These are phyloP conservation scores for Diplodia seriata DNA, from an alignment of 2,329 filamentous ascomycete species.

Conservation along the genomic window DNA sequence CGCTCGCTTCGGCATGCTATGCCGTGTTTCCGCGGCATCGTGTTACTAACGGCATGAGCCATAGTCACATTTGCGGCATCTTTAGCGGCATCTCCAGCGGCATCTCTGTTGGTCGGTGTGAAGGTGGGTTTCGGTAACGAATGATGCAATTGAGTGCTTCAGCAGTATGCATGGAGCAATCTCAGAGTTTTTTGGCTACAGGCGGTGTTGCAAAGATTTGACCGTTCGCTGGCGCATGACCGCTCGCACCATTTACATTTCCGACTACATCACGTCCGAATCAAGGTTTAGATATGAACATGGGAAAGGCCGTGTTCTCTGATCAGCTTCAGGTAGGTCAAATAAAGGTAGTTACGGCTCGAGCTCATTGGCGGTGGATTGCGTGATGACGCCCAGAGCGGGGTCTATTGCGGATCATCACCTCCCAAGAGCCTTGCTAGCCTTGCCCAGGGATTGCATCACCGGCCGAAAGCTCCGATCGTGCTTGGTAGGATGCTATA, in stretches of 20 bases:
- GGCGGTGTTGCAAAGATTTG: background rate
- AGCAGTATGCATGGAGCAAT: too few species aligned
- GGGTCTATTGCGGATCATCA: conserved; percentile 21
- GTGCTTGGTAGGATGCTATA: conserved; percentile 8
- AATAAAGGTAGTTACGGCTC: background rate
- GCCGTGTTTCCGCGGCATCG: background rate
- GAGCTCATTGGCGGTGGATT: conserved; percentile 9
- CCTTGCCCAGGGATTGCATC: conserved; percentile 14
- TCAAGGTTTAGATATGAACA: background rate
- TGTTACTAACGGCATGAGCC: background rate
- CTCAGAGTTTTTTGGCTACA: background rate
- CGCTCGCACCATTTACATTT: background rate
- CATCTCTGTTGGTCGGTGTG: background rate
- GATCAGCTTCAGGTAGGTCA: background rate
- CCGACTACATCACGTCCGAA: background rate
- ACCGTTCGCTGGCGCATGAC: background rate
- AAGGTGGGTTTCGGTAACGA: background rate
- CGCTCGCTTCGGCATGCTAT: background rate
- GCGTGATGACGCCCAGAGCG: conserved; percentile 24
- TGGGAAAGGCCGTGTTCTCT: background rate
- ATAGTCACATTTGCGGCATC: background rate
- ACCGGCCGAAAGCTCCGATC: background rate
- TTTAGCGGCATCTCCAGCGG: background rate
- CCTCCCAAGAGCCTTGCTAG: background rate
- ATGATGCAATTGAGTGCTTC: background rate